These are phyloP conservation scores for Scenedesmus sp. DNA, from an alignment of 163 green algal genomes.

Conservation along the genomic window DNA sequence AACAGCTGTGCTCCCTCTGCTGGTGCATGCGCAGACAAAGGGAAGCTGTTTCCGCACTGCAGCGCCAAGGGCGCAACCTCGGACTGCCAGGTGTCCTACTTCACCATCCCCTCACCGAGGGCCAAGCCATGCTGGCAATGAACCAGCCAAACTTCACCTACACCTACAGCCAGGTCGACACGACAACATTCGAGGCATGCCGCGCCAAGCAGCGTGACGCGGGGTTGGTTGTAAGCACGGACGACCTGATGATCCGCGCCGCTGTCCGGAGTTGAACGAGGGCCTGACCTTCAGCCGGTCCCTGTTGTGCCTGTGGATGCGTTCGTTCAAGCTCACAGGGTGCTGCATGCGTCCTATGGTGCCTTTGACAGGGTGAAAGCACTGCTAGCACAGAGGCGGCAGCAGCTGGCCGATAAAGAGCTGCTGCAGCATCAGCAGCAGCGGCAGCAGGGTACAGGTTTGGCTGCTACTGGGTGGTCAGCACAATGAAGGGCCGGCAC, in stretches of 20 bases:
- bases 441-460: background rate
- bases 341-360: slow-evolving; percentile 25
- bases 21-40: slow-evolving; percentile 28
- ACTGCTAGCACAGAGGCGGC: background rate
- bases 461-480: background rate
- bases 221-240: background rate
- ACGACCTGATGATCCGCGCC: slow-evolving; percentile 19
- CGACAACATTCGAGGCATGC: background rate
- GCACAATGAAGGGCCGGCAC: background rate
- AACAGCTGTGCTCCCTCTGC: background rate
- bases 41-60: slow-evolving; percentile 39
- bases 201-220: background rate
- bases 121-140: slow-evolving; percentile 34
- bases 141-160: background rate
- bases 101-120: slow-evolving; percentile 38
- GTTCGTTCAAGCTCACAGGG: background rate
- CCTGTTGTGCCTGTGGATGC: background rate
- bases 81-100: slow-evolving; percentile 15
- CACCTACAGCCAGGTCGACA: background rate
- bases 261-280: slow-evolving; percentile 10
- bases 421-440: slow-evolving; percentile 10
- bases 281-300: background rate
- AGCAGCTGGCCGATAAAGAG: background rate
- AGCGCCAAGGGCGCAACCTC: no score
- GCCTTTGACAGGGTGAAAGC: background rate